Evolutionary conservation across 176 grass and related monocot genomes (phyloP).

Genomic region (Bolboschoenus planiculmis): DNA sequence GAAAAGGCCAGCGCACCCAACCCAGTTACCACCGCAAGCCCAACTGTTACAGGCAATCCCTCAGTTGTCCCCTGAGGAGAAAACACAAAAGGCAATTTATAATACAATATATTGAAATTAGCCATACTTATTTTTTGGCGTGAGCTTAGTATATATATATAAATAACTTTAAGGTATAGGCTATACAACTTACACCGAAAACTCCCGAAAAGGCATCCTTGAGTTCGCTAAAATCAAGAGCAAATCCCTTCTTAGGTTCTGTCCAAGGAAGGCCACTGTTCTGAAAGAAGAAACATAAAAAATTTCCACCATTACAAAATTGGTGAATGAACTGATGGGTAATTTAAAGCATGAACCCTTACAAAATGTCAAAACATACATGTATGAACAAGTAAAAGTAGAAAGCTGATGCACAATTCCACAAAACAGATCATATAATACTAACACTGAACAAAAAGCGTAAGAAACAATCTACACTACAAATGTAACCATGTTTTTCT

Average conservation of each 20-base stretch:
- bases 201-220: slow-evolving; percentile 26
- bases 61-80: slow-evolving; percentile 50
- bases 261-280: slow-evolving; percentile 84
- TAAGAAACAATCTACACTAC: neutral
- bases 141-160: neutral
- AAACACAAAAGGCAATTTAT: neutral
- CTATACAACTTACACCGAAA: slow-evolving; percentile 56
- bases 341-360: neutral
- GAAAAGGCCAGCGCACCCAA: slow-evolving; percentile 70
- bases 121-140: neutral
- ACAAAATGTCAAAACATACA: neutral
- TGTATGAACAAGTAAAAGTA: neutral
- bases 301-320: slow-evolving; percentile 3
- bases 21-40: slow-evolving; percentile 78
- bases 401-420: neutral
- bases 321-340: neutral
- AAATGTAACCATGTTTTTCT: neutral
- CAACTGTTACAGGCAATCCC: slow-evolving; percentile 68
- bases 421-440: neutral
- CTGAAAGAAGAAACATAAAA: slow-evolving; percentile 32
- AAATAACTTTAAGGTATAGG: neutral
- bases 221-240: slow-evolving; percentile 53
- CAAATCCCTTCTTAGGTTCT: slow-evolving; percentile 52
- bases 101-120: neutral
- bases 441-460: neutral